These are phyloP conservation scores for Fusarium tricinctum DNA, from an alignment of 2,329 filamentous ascomycete genomes.

Conservation along the genomic window DNA sequence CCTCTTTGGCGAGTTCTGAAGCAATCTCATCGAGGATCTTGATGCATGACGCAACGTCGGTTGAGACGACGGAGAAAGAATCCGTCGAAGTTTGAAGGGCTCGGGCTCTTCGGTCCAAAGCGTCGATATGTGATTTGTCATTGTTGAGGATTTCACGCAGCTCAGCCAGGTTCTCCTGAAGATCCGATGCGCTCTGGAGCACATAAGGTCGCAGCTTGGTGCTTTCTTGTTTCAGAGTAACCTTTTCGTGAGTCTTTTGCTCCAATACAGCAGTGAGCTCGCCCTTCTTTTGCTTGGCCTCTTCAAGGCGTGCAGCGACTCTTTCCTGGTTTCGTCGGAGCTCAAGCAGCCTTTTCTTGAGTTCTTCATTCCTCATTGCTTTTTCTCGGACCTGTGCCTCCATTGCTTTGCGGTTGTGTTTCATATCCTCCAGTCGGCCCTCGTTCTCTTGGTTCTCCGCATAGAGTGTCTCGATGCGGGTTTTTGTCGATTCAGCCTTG, in stretches of 20 bases:
- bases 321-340: conserved; percentile 85
- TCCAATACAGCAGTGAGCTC: conserved; percentile 80
- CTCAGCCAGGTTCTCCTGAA: conserved; percentile 86
- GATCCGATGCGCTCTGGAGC: conserved; percentile 84
- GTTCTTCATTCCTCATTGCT: conserved; percentile 85
- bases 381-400: conserved; percentile 88
- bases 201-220: conserved; percentile 93
- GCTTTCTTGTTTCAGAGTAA: conserved; percentile 85
- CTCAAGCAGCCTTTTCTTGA: conserved; percentile 86
- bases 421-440: conserved; percentile 82
- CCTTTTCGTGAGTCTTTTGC: conserved; percentile 76
- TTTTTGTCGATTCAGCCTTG: conserved; percentile 87
- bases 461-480: conserved; percentile 88
- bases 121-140: conserved; percentile 88
- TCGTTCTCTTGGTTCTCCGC: conserved; percentile 90
- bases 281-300: conserved; percentile 83
- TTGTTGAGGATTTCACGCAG: conserved; percentile 81
- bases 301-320: conserved; percentile 85
- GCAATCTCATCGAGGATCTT: conserved; percentile 91
- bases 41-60: conserved; percentile 89
- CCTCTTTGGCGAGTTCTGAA: conserved; percentile 87
- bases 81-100: conserved; percentile 93
- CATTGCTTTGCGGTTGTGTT: conserved; percentile 81
- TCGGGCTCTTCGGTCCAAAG: conserved; percentile 86
- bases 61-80: conserved; percentile 85